Base-by-base conservation (phyloP, 208 protist genomes). In the Phytomonas sp. region DNA sequence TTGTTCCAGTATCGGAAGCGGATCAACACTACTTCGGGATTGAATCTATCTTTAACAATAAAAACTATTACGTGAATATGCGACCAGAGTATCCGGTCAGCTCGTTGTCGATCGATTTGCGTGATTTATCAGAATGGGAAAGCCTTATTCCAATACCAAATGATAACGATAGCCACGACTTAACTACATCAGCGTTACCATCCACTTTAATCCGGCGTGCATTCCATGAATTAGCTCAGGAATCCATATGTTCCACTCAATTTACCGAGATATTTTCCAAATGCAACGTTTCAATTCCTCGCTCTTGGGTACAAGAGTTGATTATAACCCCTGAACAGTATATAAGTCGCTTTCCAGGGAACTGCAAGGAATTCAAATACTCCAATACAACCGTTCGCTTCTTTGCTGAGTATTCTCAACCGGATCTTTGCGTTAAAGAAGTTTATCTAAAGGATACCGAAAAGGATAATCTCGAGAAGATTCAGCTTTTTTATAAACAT, bases 11-110 rank as follows among this genome's bases (percentile, higher is more conserved):
- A 14, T 49, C 64, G 3, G 71, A 70, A 19, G 74, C 81, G 4
- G 82, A 91, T 45, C 40, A 65, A 11, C 73, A 75, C 31, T 98
- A 97, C 79, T 82, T 80, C 0, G 86, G 84, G 10, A 77, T 98
- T 30, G 94, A 98, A 68, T 63, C 78, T 12, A 63, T 97, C 33
- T 98, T 97, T 75, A 97, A 94, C 70, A 71, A 94, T 32, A 73
- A 77, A 33, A 92, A 97, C 67, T 95, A 97, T 65, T 96, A 82
- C 42, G 84, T 97, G 0, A 97, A 97, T 52, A 79, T 98, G 63
- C 71, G 74, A 29, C 77, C 78, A 5, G 75, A 77, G 23, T 69
- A 78, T 0, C 72, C 82, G n/a, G 84, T 87, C 45, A 94, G 81
- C 73, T 42, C 74, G 5, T 77, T 94, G 7, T 78, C 81, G 23